Base-by-base conservation (phyloP, 1,284 basidiomycete genomes). In the Puccinia hordei region DNA sequence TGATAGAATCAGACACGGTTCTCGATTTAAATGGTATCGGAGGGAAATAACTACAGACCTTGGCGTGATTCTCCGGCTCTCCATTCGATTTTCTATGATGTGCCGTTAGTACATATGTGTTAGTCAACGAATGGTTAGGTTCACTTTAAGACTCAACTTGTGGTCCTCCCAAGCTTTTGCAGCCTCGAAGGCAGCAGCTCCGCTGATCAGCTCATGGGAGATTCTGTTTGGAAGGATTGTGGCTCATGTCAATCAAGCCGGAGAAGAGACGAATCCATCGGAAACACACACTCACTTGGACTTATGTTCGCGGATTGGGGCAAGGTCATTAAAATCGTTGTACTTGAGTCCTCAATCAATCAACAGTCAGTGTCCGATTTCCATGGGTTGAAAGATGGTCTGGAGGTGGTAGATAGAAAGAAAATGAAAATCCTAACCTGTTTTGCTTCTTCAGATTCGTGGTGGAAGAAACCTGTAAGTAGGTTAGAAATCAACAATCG, bases 161-260 rank as follows among this genome's bases (percentile, higher is more conserved):
- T 79, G 77, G 49, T 79, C 77, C 49, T 79, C 77, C 77, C 77
- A 79, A 51, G 68, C 38, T 72, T 79, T 79, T 15, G 77, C 77
- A 44, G 77, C 77, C 51, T 79, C 77, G 44, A 59, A 79, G 24
- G 77, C 77, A 30, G 77, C 77, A 46, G 77, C 77, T 5, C 66
- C 77, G 41, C 77, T 79, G n/a, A 79, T 79, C 38, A 79, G 57
- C 38, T 79, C 77, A 41, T 79, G 77, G 2, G 77, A 79, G 44
- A 79, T 79, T 53, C 77, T 79, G 46, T 30, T 66, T 19, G 22
- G n/a, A n/a, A 22, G 27, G 12, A 46, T 46, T 19, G 41, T 2
- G 22, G 12, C 30, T 1, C 9, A 27, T 71, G 68, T 22, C 9
- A 30, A 35, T 27, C 17, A 35, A 1, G 61, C 27, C 27, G 17